phyloP scores from a whole-genome alignment of 176 grass and related monocot species.

The Musa itinerans region DNA sequence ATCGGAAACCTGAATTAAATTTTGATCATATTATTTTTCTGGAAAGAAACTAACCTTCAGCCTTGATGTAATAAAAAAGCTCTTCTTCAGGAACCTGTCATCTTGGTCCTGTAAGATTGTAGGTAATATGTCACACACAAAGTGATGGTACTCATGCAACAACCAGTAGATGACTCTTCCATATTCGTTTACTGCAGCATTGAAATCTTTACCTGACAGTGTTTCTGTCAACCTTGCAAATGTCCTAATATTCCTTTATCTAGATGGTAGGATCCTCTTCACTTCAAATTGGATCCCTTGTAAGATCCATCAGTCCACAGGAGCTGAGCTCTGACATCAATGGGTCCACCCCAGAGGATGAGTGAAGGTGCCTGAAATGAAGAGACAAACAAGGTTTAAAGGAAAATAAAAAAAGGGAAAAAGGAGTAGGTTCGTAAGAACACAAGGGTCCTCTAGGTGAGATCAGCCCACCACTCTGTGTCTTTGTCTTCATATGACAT shows the following conservation, averaged over 20 bases:
- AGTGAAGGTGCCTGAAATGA: neutral
- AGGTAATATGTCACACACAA: neutral
- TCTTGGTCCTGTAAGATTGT: neutral
- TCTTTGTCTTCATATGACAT: neutral
- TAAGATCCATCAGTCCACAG: neutral
- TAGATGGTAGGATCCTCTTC: neutral
- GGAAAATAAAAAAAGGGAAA: neutral
- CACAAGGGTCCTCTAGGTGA: neutral
- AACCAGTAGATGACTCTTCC: neutral
- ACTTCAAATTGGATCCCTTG: neutral
- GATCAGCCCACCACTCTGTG: too few relatives aligned
- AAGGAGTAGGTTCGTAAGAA: neutral
- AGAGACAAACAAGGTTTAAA: neutral
- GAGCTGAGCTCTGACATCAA: neutral
- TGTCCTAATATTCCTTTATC: too few relatives aligned
- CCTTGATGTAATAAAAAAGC: too few relatives aligned
- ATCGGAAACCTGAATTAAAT: too few relatives aligned
- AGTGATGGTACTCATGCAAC: neutral
- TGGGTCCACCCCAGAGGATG: neutral
- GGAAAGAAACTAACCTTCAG: too few relatives aligned
- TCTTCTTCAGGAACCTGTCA: too few relatives aligned
- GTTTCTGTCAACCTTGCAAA: too few relatives aligned
- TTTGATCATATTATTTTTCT: too few relatives aligned
- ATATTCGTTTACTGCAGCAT: neutral
- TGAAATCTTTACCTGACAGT: too few relatives aligned